Percentiles rank a stretch among this genome's conserved stretches.
Conservation (phyloP, 139 green algal genomes). For the Chlorella sp. region DNA sequence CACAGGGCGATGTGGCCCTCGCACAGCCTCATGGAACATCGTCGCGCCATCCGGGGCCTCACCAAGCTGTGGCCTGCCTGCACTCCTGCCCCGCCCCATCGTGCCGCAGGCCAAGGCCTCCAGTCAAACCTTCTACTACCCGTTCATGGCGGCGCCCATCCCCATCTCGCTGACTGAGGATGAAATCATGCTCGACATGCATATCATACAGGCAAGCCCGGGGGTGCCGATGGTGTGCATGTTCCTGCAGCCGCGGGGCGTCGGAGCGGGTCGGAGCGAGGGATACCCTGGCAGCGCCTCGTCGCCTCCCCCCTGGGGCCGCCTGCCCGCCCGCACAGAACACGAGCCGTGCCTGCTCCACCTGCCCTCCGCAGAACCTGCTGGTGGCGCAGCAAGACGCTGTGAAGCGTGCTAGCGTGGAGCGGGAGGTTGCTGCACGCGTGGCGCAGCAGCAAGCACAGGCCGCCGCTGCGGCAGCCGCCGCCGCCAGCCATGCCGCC, state of each 20-base stretch:
- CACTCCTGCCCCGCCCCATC: neutral
- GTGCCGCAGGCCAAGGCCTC: neutral
- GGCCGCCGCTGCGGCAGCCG: neutral
- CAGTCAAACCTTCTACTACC: too few relatives aligned
- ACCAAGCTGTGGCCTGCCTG: neutral
- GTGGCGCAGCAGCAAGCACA: neutral
- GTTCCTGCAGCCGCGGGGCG: too few relatives aligned
- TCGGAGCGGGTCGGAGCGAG: too few relatives aligned
- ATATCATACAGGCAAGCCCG: neutral
- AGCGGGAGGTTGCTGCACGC: neutral
- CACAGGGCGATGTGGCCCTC: too few relatives aligned
- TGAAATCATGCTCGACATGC: neutral
- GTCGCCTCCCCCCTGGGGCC: too few relatives aligned
- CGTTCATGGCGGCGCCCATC: neutral
- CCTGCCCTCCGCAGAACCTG: neutral
- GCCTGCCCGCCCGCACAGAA: too few relatives aligned
- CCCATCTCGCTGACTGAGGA: neutral
- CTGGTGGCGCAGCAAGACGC: slow-evolving; percentile 10
- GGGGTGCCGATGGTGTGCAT: too few relatives aligned
- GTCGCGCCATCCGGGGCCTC: too few relatives aligned
- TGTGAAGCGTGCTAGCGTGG: neutral
- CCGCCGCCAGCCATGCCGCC: neutral
- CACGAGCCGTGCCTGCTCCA: too few relatives aligned
- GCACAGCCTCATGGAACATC: too few relatives aligned
- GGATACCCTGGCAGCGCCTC: too few relatives aligned